Percentiles rank a stretch among this genome's conserved stretches.
Conservation (phyloP, 2,329 filamentous ascomycete species). For the Phoma sp. region DNA sequence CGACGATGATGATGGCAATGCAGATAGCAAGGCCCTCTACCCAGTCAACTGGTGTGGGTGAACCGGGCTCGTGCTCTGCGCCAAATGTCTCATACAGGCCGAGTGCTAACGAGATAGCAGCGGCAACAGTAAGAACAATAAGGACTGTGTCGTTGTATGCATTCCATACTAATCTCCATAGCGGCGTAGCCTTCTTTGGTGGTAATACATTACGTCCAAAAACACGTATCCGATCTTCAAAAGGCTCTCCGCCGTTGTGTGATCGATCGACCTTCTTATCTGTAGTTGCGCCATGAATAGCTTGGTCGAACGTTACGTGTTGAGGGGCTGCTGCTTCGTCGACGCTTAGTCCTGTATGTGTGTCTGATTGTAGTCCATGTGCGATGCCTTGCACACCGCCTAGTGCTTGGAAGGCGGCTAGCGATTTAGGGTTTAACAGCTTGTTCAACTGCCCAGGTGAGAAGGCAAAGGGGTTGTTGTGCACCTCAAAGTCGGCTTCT, state of each 20-base stretch:
- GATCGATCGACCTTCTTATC: constrained; percentile 28
- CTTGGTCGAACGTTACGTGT: constrained; percentile 59
- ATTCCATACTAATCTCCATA: constrained; percentile 69
- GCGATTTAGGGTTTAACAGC: constrained; percentile 60
- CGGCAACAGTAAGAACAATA: constrained; percentile 72
- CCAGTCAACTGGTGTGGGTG: constrained; percentile 53
- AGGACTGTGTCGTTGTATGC: constrained; percentile 79
- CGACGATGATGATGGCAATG: constrained; percentile 48
- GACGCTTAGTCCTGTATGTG: constrained; percentile 57
- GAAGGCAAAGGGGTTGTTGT: constrained; percentile 62
- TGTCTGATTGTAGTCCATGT: constrained; percentile 59
- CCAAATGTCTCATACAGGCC: constrained; percentile 73
- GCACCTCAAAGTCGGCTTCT: constrained; percentile 34
- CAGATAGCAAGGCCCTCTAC: constrained; percentile 49
- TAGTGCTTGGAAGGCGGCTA: constrained; percentile 59
- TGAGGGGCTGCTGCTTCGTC: constrained; percentile 60
- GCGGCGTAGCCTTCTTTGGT: constrained; percentile 67
- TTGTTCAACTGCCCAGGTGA: constrained; percentile 62
- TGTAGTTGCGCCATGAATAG: constrained; percentile 48
- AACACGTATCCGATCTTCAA: constrained; percentile 65
- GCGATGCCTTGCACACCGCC: constrained; percentile 64
- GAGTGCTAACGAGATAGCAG: constrained; percentile 71
- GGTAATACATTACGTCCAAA: constrained; percentile 69
- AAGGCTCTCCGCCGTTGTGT: constrained; percentile 40
- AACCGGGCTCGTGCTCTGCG: constrained; percentile 50